Evolutionary conservation across 495 filamentous ascomycete genomes (phyloP).

Genomic region (Xylaria flabelliformis): DNA sequence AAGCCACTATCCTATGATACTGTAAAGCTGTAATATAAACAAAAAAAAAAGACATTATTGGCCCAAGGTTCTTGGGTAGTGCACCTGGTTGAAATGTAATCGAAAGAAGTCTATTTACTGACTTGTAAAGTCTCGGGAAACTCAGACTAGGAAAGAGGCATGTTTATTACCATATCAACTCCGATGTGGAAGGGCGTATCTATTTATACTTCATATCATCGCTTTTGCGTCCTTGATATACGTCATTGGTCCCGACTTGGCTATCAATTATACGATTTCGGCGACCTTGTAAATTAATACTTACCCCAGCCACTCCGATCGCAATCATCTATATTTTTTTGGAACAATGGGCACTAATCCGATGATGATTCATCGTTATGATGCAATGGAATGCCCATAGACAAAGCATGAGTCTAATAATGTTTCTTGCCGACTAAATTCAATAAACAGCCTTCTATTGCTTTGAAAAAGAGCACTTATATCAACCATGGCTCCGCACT

Average conservation of each 20-base stretch:
- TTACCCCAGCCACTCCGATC: not conserved
- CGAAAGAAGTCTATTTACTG: not conserved
- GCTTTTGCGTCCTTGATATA: not conserved
- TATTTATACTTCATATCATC: not conserved
- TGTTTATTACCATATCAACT: not conserved
- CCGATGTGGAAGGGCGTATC: not conserved
- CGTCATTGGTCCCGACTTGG: not conserved
- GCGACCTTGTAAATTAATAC: not conserved
- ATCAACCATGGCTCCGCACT: not conserved
- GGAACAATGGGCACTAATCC: slow-evolving; percentile 18
- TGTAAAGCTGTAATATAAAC: not conserved
- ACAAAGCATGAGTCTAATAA: not conserved
- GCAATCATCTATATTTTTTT: not conserved
- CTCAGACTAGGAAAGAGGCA: not conserved
- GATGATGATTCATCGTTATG: slow-evolving; percentile 39
- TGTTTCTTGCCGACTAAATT: not conserved
- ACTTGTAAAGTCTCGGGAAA: not conserved
- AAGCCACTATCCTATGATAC: no score
- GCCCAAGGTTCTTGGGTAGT: not conserved
- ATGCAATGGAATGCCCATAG: slow-evolving; percentile 21
- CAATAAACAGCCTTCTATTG: not conserved
- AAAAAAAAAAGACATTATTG: not conserved
- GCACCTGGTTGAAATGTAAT: not conserved
- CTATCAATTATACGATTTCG: not conserved
- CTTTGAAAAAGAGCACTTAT: no score